Conservation (phyloP, 2,329 filamentous ascomycete genomes). For the Esteya vermicola region DNA sequence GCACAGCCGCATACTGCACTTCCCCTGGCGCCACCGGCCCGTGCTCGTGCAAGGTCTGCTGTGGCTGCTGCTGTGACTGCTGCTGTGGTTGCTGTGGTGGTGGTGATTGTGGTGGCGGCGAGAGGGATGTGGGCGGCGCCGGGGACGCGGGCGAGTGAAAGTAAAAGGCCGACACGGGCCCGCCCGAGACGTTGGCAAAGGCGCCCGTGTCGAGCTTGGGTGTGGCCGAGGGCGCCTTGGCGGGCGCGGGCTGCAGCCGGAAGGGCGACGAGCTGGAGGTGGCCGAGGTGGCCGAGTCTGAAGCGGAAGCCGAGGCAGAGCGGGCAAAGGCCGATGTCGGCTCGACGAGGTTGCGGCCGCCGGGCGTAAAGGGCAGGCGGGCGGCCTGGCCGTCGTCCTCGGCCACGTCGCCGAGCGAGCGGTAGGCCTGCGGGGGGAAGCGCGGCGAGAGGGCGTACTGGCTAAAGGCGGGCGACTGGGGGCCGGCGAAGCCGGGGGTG, state of each 20-base stretch:
- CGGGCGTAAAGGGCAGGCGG: conserved; percentile 35
- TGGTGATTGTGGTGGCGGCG: conserved; percentile 8
- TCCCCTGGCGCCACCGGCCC: conserved; percentile 63
- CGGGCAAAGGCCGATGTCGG: conserved; percentile 48
- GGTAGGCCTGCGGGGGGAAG: conserved; percentile 43
- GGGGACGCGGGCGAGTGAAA: conserved; percentile 12
- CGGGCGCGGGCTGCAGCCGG: conserved; percentile 73
- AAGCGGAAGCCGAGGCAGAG: too few relatives aligned
- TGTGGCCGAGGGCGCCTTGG: conserved; percentile 62
- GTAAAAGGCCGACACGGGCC: background rate
- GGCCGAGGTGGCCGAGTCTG: too few relatives aligned
- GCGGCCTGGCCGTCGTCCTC: conserved; percentile 19
- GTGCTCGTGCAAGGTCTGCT: conserved; percentile 44
- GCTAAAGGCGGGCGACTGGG: conserved; percentile 46
- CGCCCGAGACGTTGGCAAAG: conserved; percentile 31
- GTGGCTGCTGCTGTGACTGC: too few relatives aligned
- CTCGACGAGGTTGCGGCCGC: conserved; percentile 38
- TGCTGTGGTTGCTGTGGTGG: too few relatives aligned
- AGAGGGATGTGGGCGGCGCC: conserved; percentile 15
- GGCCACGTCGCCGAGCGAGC: conserved; percentile 23
- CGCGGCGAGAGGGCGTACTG: conserved; percentile 44
- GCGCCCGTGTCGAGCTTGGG: conserved; percentile 51
- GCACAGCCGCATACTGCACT: conserved; percentile 70
- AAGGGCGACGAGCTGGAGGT: conserved; percentile 39
- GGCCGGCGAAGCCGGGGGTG: conserved; percentile 77